Conservation (phyloP, 1,284 basidiomycete species). For the Marasmius oreades region DNA sequence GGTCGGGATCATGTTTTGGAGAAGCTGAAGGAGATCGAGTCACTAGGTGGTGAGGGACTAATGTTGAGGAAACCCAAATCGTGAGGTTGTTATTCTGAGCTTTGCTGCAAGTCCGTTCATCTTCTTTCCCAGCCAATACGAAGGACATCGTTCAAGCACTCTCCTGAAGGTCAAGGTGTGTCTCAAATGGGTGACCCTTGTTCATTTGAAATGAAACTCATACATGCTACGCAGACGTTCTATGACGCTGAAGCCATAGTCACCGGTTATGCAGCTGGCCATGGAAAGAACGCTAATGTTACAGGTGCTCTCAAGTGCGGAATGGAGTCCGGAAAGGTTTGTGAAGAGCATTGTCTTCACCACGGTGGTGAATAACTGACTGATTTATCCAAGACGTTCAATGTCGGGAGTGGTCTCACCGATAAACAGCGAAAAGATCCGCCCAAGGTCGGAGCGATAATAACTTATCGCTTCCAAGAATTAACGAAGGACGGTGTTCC, state of each 20-base stretch:
- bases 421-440: conserved; percentile 51
- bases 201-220: background rate
- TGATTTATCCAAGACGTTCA: conserved; percentile 40
- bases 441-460: conserved; percentile 57
- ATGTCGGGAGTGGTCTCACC: conserved; percentile 51
- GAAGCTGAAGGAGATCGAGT: conserved; percentile 52
- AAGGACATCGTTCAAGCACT: conserved; percentile 47
- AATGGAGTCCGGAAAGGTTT: conserved; percentile 61
- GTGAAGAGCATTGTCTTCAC: conserved; percentile 4
- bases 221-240: conserved; percentile 39
- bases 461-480: conserved; percentile 66
- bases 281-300: conserved; percentile 48
- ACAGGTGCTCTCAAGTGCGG: conserved; percentile 57
- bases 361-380: background rate
- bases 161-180: conserved; percentile 60
- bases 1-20: conserved; percentile 49
- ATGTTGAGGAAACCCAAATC: conserved; percentile 61
- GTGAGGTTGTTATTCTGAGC: conserved; percentile 32
- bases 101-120: background rate
- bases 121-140: conserved; percentile 39
- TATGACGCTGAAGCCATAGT: conserved; percentile 67
- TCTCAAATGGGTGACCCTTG: background rate
- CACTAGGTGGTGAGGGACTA: conserved; percentile 59
- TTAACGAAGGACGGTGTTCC: conserved; percentile 56
- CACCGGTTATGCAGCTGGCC: conserved; percentile 53